Base-by-base conservation (phyloP, 805 yeast genomes). In the Candida parachauliodes region DNA sequence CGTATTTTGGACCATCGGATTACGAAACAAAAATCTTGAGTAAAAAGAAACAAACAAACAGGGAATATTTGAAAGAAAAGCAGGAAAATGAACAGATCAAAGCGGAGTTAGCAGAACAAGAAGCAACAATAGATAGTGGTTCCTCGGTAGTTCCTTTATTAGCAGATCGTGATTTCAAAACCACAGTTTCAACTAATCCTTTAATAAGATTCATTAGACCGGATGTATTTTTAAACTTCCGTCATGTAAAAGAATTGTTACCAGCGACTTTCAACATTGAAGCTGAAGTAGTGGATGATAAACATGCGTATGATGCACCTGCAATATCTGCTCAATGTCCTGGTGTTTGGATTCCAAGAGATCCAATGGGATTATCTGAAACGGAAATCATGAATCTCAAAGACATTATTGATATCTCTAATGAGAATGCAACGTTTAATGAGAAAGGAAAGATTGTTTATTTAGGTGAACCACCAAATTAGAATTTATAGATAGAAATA, bases 301-400 rank as follows among this genome's bases (percentile, higher is more conserved):
- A 55, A 34, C 78, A 75, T 44, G 93, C 95, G 0, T 91, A 82
- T 60, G 77, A 79, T 51, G 75, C 73, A 52, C 97, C 97, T 2
- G 85, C 82, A 5, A 79, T 82, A 12, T 65, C 77, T 19, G 82
- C 82, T 0, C 57, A 68, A 31, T 74, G 85, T 48, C 95, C 95
- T 2, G 68, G 70, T n/a, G 63, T 91, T 15, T 91, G 98, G 98
- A 77, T 91, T 51, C 94, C 97, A n/a, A 67, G 68, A 41, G 98
- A 91, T 57, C 82, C 86, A 8, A 77, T 79, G 75, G 98, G 98
- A 1, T 74, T 87, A 49, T 83, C 95, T 1, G 61, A 68, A 2
- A 55, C 52, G 10, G 79, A 81, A 49, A 79, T 84, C 16, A 73
- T 72, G 27, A 66, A 76, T 28, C 70, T 86, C 36, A 56, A 65